phyloP scores from a whole-genome alignment of 2,329 filamentous ascomycete species.

The Fusarium sp. region DNA sequence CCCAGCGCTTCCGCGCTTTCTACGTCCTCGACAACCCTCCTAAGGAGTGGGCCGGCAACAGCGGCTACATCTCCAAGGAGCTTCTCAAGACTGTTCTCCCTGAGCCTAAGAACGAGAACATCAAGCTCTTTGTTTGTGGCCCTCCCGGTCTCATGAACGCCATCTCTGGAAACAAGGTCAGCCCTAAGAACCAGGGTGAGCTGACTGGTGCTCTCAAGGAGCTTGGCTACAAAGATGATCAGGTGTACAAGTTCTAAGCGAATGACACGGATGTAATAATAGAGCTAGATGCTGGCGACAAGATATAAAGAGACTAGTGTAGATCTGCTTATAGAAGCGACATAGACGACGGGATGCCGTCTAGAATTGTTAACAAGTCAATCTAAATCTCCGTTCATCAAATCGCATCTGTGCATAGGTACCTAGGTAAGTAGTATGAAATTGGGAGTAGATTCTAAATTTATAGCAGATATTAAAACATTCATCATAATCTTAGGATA shows the following conservation, averaged over 20 bases:
- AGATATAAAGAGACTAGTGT: conserved; percentile 29
- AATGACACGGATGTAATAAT: conserved; percentile 12
- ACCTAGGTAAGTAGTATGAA: too few species aligned
- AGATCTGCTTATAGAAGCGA: conserved; percentile 44
- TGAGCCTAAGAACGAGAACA: conserved; percentile 88
- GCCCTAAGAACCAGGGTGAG: conserved; percentile 94
- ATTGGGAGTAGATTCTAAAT: too few species aligned
- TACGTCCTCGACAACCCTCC: conserved; percentile 88
- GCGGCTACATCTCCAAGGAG: conserved; percentile 89
- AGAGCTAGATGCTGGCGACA: conserved; percentile 8
- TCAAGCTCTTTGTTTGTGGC: conserved; percentile 97
- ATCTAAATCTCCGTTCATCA: neutral
- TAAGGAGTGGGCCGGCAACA: conserved; percentile 81
- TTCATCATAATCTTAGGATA: too few species aligned
- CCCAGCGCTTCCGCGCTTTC: conserved; percentile 93
- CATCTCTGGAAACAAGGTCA: conserved; percentile 88
- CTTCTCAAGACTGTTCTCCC: conserved; percentile 94
- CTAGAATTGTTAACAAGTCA: conserved; percentile 37
- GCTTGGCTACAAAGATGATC: conserved; percentile 75
- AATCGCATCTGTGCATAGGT: too few species aligned
- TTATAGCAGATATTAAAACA: too few species aligned
- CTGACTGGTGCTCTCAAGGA: conserved; percentile 84
- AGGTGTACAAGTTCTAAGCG: conserved; percentile 91
- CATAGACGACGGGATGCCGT: conserved; percentile 35
- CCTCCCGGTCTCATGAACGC: conserved; percentile 94